phyloP scores from a whole-genome alignment of 75 land plant species.

The Sequoiadendron giganteum region DNA sequence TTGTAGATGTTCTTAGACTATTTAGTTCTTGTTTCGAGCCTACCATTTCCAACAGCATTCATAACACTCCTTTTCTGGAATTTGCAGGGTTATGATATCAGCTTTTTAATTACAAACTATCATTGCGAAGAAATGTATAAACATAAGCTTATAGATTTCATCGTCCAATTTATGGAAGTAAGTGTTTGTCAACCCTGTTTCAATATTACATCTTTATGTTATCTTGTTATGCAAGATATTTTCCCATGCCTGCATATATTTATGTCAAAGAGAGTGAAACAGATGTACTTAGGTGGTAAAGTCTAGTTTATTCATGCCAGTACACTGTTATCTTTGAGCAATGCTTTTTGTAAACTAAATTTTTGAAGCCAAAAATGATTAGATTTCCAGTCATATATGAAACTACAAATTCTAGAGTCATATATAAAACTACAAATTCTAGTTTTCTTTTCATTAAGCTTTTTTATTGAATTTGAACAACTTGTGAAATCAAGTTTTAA shows the following conservation, averaged over 20 bases:
- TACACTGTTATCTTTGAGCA: not conserved
- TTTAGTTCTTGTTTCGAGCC: not conserved
- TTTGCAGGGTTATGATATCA: slow-evolving; percentile 95
- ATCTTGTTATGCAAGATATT: not conserved
- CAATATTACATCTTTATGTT: not conserved
- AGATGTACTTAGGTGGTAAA: not conserved
- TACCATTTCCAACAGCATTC: not conserved
- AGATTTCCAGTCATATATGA: not conserved
- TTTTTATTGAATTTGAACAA: not conserved
- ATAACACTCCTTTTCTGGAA: not conserved
- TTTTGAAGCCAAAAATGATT: not conserved
- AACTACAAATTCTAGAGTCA: not conserved
- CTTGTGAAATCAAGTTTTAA: not conserved
- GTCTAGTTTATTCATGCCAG: not conserved
- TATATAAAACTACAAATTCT: not conserved
- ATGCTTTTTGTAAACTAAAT: not conserved
- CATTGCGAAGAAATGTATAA: slow-evolving; percentile 99
- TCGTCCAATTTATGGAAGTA: slow-evolving; percentile 97
- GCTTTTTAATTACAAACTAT: slow-evolving; percentile 94
- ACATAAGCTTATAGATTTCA: slow-evolving; percentile 94
- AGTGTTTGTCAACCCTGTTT: slow-evolving; percentile 4
- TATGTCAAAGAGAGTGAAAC: not conserved
- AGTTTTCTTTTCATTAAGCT: not conserved
- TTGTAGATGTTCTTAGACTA: not conserved
- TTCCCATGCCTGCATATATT: not conserved